Evolutionary conservation across 2,329 filamentous ascomycete genomes (phyloP).

Genomic region (Zymoseptoria ardabiliae): DNA sequence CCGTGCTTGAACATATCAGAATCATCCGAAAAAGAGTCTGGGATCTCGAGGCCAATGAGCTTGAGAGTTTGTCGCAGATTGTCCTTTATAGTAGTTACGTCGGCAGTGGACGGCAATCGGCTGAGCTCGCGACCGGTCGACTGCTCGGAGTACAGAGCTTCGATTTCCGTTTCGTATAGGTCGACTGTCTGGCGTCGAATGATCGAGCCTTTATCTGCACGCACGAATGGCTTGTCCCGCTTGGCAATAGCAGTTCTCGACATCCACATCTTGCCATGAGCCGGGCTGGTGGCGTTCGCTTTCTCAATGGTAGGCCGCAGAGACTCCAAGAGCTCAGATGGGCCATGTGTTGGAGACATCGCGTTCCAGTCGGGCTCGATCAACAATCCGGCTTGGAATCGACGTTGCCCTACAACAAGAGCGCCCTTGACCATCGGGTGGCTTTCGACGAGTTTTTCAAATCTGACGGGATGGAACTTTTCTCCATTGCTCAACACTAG

Average conservation of each 20-base stretch:
- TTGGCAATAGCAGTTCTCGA: slow-evolving; percentile 39
- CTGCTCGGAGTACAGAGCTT: slow-evolving; percentile 35
- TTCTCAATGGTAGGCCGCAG: slow-evolving; percentile 13
- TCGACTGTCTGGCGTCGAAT: slow-evolving; percentile 9
- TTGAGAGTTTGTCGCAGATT: slow-evolving; percentile 14
- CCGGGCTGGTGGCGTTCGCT: slow-evolving; percentile 8
- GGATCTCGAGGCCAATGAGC: slow-evolving; percentile 11
- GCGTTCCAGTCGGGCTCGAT: slow-evolving; percentile 24
- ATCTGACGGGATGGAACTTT: slow-evolving; percentile 22
- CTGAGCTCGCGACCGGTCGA: background rate
- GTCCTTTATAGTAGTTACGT: slow-evolving; percentile 2
- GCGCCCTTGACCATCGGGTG: slow-evolving; percentile 26
- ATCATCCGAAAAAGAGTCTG: slow-evolving; percentile 15
- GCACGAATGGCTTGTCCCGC: slow-evolving; percentile 38
- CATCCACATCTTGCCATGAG: slow-evolving; percentile 37
- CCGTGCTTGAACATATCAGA: slow-evolving; percentile 30
- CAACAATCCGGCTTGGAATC: slow-evolving; percentile 27
- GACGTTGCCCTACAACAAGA: slow-evolving; percentile 28
- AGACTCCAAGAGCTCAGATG: slow-evolving; percentile 8
- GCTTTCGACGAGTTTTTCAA: slow-evolving; percentile 17
- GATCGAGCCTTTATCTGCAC: slow-evolving; percentile 10
- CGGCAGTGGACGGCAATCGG: slow-evolving; percentile 11
- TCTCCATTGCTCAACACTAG: slow-evolving; percentile 26
- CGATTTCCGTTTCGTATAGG: slow-evolving; percentile 41
- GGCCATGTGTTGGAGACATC: slow-evolving; percentile 10